phyloP scores from a whole-genome alignment of 768 basidiomycete genomes.

The Termitomyces titanicus region DNA sequence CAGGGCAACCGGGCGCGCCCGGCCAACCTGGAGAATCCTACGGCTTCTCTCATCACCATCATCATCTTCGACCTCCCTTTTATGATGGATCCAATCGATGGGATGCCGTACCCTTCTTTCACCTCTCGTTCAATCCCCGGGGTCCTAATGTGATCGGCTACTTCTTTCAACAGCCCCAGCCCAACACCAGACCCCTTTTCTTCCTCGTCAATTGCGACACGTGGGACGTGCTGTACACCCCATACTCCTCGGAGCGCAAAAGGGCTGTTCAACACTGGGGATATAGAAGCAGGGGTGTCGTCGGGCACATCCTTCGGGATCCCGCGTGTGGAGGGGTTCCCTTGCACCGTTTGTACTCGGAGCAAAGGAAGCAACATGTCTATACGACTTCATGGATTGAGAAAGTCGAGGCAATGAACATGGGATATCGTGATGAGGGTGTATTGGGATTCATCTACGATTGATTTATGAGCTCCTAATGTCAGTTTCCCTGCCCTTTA shows the following conservation, averaged over 20 bases:
- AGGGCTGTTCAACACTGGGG: slow-evolving; percentile 2
- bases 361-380: slow-evolving; percentile 2
- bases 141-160: neutral
- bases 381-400: slow-evolving; percentile 1
- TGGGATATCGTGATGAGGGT: neutral
- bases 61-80: neutral
- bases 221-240: slow-evolving; percentile 7
- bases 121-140: neutral
- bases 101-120: slow-evolving; percentile 1
- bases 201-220: slow-evolving; percentile 5
- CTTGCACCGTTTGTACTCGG: slow-evolving; percentile 7
- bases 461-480: too few relatives aligned
- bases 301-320: neutral
- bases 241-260: neutral
- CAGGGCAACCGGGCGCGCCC: neutral
- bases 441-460: neutral
- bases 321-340: neutral
- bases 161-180: neutral
- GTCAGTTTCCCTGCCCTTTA: too few relatives aligned
- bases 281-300: slow-evolving; percentile 1
- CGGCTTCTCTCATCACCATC: neutral
- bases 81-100: neutral
- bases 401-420: neutral
- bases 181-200: neutral
- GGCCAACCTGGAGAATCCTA: neutral